Evolutionary conservation across 2,329 filamentous ascomycete species (phyloP), one percentile per base, ranked within the genome.

Genomic region (Hypoxylon rubiginosum): DNA sequence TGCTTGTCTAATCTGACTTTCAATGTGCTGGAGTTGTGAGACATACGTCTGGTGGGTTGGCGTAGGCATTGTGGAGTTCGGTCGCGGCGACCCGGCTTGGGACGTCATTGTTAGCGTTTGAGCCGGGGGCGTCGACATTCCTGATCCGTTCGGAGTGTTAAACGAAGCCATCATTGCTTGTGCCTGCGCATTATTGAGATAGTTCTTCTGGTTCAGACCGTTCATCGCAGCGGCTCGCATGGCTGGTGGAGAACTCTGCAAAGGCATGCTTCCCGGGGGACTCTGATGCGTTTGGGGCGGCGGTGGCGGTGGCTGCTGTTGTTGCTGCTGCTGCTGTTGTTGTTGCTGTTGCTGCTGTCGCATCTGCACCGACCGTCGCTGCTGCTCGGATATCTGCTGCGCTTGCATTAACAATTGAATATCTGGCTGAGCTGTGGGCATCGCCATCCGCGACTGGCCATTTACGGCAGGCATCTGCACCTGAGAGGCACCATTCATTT

Each of bases 401-500:
- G 89, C 86, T 72, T 91, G 89, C 71, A 90, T 81, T 71, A 90
- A 83, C 50, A 90, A 78, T 58, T 83, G 84, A 26, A 86, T 80
- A 64, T 89, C 86, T 2, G 86, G 80, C 7, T 81, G 78, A 17
- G 71, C 32, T 53, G 80, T 82, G 5, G 81, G 77, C 70, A 85
- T 79, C 1, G 88, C 85, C 81, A 92, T 85, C 58, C 90, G 86
- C 57, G 87, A 84, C 67, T 91, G 86, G 5, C 81, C 82, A 67
- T 86, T 82, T 34, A 85, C 81, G 15, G 84, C 84, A 72, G 91
- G 90, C 81, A 93, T 85, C 69, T 91, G 91, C 24, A 91, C 89
- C 75, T 92, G 90, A 39, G 90, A 88, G 24, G 92, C 84, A 49
- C 86, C 86, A 64, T 88, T 88, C 82, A 92, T 86, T 45, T 87